Base-by-base conservation (phyloP, 768 basidiomycete genomes). In the Tricholoma sp. region DNA sequence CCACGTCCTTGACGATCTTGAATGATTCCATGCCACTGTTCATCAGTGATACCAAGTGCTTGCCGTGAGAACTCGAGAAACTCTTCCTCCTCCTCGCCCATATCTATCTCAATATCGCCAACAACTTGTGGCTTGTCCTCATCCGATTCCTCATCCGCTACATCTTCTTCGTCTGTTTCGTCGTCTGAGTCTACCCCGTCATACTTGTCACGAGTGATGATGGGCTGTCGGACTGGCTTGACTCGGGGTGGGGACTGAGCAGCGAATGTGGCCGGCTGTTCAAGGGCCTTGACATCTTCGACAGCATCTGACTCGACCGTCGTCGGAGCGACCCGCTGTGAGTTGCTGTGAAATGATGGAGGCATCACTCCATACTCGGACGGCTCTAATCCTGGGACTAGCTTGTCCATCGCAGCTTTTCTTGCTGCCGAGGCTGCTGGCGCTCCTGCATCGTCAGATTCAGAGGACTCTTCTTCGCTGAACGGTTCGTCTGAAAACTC, bases 131-230 rank as follows among this genome's bases (percentile, higher is more conserved):
- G 92, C n/a, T 75, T 75, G 50, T 94, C 92, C 55, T 92, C 89
- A 41, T 90, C 93, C 4, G 79, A 82, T 55, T 89, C 89, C 8
- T 69, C 71, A 31, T 79, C 75, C 3, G 69, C 73, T 51, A 82
- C 83, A 4, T 74, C 78, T 32, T 85, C 88, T 49, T 84, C 83
- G 53, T 88, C 86, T 0, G 83, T 86, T 63, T 93, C 91, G 61
- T 94, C 92, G 63, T 94, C 93, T 2, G 94, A 97, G 67, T 96
- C 84, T 24, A 90, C 92, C 1, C 97, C 97, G 50, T 99, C 97
- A 66, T 87, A 98, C 63, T 79, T 79, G 65, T 98, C 87, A 22
- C 91, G 84, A 9, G 86, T 76, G 39, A 98, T 77, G 56, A 95
- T 82, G 1, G 94, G 93, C 18, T 82, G 76, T n/a, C 94, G 80